Conservation (phyloP, 106 monocot genomes). For the Dendrobium officinale region DNA sequence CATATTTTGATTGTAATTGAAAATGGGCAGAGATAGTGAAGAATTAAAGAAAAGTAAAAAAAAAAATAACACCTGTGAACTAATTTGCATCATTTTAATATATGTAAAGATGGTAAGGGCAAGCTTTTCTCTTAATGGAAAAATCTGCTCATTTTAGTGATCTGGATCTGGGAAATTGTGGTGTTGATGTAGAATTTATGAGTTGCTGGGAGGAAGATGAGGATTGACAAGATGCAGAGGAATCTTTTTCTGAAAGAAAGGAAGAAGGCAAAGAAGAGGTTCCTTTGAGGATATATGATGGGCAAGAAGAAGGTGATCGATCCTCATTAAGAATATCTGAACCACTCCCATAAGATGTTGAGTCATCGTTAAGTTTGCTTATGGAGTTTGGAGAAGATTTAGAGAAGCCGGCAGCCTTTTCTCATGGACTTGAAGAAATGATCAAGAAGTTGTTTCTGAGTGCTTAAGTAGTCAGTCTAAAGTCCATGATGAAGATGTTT, state of each 20-base stretch:
- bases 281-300: not conserved
- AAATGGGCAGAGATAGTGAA: too few species aligned
- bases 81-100: too few species aligned
- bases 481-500: not conserved
- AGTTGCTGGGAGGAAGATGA: slow-evolving; percentile 80
- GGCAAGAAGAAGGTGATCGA: not conserved
- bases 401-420: not conserved
- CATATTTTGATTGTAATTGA: too few species aligned
- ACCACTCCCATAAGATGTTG: not conserved
- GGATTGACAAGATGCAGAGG: slow-evolving; percentile 67
- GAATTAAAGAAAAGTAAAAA: too few species aligned
- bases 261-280: not conserved
- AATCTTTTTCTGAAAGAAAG: slow-evolving; percentile 21
- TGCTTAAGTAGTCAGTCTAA: not conserved
- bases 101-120: not conserved
- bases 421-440: not conserved
- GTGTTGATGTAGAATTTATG: slow-evolving; percentile 63
- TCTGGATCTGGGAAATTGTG: slow-evolving; percentile 18
- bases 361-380: not conserved
- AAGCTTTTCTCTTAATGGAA: slow-evolving; percentile 2
- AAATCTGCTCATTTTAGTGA: slow-evolving; percentile 1
- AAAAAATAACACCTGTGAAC: too few species aligned
- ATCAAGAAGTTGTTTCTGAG: not conserved
- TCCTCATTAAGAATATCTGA: not conserved
- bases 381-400: not conserved